phyloP scores from a whole-genome alignment of 1,139 yeast species.

The Ogataea hybrid region DNA sequence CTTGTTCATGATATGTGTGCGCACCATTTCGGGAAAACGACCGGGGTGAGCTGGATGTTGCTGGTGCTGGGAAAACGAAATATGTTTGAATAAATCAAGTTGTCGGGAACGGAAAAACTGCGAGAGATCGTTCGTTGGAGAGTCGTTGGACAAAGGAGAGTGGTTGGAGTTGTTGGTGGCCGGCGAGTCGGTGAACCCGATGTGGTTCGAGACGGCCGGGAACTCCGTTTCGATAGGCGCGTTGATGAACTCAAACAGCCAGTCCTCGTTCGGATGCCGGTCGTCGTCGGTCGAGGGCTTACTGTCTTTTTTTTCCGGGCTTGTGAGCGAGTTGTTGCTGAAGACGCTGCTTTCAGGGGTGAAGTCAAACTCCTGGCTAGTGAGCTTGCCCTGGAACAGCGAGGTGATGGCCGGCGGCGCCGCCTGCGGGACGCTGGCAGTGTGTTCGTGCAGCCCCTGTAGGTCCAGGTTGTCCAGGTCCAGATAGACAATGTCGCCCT shows the following conservation, averaged over 20 bases:
- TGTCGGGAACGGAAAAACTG: constrained; percentile 59
- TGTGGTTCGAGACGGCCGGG: constrained; percentile 49
- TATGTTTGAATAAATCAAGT: constrained; percentile 51
- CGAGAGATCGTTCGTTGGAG: constrained; percentile 41
- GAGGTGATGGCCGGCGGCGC: constrained; percentile 5
- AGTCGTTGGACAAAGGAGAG: constrained; percentile 18
- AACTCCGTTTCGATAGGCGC: constrained; percentile 59
- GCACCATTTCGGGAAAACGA: constrained; percentile 48
- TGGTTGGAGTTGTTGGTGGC: constrained; percentile 25
- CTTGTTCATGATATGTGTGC: constrained; percentile 50
- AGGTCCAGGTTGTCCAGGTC: constrained; percentile 34
- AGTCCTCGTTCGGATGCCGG: constrained; percentile 39
- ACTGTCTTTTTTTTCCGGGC: constrained; percentile 5
- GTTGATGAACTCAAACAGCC: constrained; percentile 67
- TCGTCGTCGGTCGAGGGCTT: constrained; percentile 5
- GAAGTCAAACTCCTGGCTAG: constrained; percentile 8
- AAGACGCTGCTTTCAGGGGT: constrained; percentile 12
- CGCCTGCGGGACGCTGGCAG: constrained; percentile 20
- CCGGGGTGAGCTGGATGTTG: constrained; percentile 30
- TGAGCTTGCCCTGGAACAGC: constrained; percentile 9
- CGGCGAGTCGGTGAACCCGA: constrained; percentile 54
- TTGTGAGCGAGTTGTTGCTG: constrained; percentile 8
- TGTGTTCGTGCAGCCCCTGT: constrained; percentile 37
- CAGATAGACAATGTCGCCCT: constrained; percentile 26
- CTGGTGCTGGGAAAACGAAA: constrained; percentile 27